These are phyloP conservation scores for Kernera saxatilis DNA, from an alignment of 345 rosid genomes.

Conservation along the genomic window DNA sequence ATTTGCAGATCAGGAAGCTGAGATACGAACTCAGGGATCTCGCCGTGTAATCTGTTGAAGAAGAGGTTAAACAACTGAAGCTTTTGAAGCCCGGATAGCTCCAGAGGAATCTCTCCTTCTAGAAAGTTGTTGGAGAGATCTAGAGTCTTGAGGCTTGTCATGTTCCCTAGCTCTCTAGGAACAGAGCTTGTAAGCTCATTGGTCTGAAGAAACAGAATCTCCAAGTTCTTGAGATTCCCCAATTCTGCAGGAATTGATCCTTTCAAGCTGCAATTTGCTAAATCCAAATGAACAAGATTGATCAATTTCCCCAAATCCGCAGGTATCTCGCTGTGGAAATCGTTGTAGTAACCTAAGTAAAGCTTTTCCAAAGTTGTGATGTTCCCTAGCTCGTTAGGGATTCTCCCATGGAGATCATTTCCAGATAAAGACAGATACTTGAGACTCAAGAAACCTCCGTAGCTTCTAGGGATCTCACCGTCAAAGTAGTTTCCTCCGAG, in stretches of 20 bases:
- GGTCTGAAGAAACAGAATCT: conserved; percentile 60
- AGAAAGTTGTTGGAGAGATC: conserved; percentile 82
- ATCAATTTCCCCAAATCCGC: conserved; percentile 50
- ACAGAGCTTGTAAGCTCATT: conserved; percentile 61
- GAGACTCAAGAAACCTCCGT: conserved; percentile 51
- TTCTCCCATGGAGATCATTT: conserved; percentile 65
- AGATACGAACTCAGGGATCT: conserved; percentile 63
- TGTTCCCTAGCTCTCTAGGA: conserved; percentile 68
- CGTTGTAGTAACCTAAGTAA: conserved; percentile 72
- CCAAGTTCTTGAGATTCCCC: conserved; percentile 61
- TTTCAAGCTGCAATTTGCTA: conserved; percentile 62
- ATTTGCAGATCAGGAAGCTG: conserved; percentile 52
- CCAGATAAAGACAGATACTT: conserved; percentile 70
- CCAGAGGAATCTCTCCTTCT: conserved; percentile 67
- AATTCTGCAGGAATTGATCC: conserved; percentile 67
- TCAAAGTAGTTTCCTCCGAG: conserved; percentile 84
- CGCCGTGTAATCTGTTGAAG: conserved; percentile 74
- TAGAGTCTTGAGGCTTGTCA: conserved; percentile 55
- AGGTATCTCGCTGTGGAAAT: conserved; percentile 70
- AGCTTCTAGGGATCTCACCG: conserved; percentile 61
- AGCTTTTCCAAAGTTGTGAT: conserved; percentile 56
- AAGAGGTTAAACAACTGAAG: conserved; percentile 69
- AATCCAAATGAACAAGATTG: conserved; percentile 68
- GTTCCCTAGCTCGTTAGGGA: conserved; percentile 69
- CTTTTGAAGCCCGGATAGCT: conserved; percentile 52